Evolutionary conservation across 2,329 filamentous ascomycete genomes (phyloP).

Genomic region (Claviceps monticola): DNA sequence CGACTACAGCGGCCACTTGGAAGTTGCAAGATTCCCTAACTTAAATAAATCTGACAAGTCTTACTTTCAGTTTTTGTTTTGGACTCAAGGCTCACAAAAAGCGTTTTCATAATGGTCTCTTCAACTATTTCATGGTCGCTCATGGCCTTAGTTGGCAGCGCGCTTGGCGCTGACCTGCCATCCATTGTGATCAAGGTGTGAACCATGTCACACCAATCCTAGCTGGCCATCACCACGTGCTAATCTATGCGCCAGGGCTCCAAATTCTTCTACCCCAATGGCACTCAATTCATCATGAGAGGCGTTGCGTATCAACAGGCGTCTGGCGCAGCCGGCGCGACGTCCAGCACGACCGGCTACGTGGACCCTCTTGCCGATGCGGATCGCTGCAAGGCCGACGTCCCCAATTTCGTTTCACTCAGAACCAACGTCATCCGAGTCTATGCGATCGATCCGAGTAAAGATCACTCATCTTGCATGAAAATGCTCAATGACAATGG

Average conservation of each 20-base stretch:
- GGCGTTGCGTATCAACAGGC: constrained; percentile 94
- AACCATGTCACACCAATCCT: background rate
- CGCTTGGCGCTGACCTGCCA: constrained; percentile 31
- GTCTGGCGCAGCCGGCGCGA: constrained; percentile 39
- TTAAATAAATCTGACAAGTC: background rate
- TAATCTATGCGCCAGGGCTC: constrained; percentile 37
- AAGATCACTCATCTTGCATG: constrained; percentile 79
- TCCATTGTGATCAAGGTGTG: constrained; percentile 57
- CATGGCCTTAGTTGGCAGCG: constrained; percentile 27
- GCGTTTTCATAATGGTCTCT: constrained; percentile 17
- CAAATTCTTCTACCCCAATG: constrained; percentile 81
- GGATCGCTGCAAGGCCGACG: constrained; percentile 64
- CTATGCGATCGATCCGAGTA: constrained; percentile 74
- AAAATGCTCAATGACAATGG: constrained; percentile 63
- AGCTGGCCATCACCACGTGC: background rate
- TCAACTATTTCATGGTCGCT: constrained; percentile 19
- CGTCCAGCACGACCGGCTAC: constrained; percentile 42
- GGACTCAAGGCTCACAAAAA: background rate
- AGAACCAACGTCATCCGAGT: constrained; percentile 89
- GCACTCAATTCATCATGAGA: constrained; percentile 60
- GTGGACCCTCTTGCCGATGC: constrained; percentile 70
- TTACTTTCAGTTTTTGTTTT: background rate
- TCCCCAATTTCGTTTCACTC: constrained; percentile 65
- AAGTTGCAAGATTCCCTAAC: background rate
- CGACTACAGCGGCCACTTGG: too few relatives aligned